Evolutionary conservation across 2,329 filamentous ascomycete species (phyloP).

Genomic region (Juglanconis juglandina): DNA sequence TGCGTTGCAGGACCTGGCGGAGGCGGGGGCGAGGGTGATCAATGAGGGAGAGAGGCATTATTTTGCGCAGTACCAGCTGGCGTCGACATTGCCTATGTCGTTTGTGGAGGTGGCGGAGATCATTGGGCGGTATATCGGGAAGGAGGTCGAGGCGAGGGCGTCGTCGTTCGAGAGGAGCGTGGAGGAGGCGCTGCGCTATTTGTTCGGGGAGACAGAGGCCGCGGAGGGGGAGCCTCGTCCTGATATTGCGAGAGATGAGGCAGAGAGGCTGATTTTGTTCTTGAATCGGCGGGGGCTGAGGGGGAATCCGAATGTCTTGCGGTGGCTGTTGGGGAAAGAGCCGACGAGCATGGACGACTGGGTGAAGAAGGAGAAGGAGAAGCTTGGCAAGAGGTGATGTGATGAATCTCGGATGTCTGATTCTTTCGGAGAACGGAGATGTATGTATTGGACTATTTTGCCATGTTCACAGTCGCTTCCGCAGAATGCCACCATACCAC

Average conservation of each 20-base stretch:
- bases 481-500: conserved; percentile 51
- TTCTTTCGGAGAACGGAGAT: not conserved
- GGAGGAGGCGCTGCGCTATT: not conserved
- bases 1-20: conserved; percentile 20
- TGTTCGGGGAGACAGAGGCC: not conserved
- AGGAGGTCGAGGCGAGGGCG: not conserved
- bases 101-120: conserved; percentile 11
- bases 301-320: conserved; percentile 24
- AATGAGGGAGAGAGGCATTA: conserved; percentile 20
- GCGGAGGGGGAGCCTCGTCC: conserved; percentile 11
- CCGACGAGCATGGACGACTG: conserved; percentile 18
- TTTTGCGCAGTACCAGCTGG: conserved; percentile 20
- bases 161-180: not conserved
- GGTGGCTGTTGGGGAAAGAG: conserved; percentile 24
- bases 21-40: conserved; percentile 17
- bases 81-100: conserved; percentile 17
- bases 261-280: conserved; percentile 1
- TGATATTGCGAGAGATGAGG: conserved; percentile 19
- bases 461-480: conserved; percentile 14
- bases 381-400: not conserved
- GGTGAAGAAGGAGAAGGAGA: not conserved
- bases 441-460: not conserved
- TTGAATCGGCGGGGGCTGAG: not conserved
- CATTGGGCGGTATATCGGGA: conserved; percentile 3
- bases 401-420: not conserved